Base-by-base conservation (phyloP, 1,284 basidiomycete genomes). In the Ceratobasidium sp. region DNA sequence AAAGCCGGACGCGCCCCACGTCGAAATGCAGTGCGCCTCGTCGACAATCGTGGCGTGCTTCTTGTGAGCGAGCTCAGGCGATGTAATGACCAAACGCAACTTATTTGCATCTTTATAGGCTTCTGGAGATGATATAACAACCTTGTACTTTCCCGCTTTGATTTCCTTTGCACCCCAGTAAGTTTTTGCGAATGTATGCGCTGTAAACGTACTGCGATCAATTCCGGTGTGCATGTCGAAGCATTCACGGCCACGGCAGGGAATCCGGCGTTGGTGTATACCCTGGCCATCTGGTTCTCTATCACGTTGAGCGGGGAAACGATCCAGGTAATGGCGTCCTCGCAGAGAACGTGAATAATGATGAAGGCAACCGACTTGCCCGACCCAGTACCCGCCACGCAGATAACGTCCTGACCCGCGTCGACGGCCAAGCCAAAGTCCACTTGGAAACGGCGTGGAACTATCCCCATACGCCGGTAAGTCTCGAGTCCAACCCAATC, bases 111-210 rank as follows among this genome's bases (percentile, higher is more conserved):
- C 55, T 27, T 57, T 22, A 13, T 57, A 42, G 15, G 38, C 34
- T 29, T 57, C 38, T 5, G 55, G 55, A 4, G 38, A 57, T 34
- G 35, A 57, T 25, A 43, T 57, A 42, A 57, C 32, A 22, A 57
- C 55, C 13, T 57, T 17, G 32, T 57, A 57, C n/a, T 29, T 12
- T 10, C 55, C 35, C 10, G 17, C 35, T 29, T 42, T 57, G 22
- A 42, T 57, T 34, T 57, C 38, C 55, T 57, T 12, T 20, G 13
- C 20, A 27, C 20, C 29, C 12, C 10, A n/a, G 17, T 3, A 27
- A 49, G 45, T 49, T 6, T 5, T 5, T 22, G 2, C 3, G 3
- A 20, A 49, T 49, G 45, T 20, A 49, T 49, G 45, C 45, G 45
- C 5, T 12, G 22, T 22, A 10, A 49, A 3, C n/a, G 3, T 12